A percentile compares a stretch with the other conserved stretches of the same genome.
phyloP scores from a whole-genome alignment of 2,329 filamentous ascomycete species.

The Neofusicoccum kwambonambiense region DNA sequence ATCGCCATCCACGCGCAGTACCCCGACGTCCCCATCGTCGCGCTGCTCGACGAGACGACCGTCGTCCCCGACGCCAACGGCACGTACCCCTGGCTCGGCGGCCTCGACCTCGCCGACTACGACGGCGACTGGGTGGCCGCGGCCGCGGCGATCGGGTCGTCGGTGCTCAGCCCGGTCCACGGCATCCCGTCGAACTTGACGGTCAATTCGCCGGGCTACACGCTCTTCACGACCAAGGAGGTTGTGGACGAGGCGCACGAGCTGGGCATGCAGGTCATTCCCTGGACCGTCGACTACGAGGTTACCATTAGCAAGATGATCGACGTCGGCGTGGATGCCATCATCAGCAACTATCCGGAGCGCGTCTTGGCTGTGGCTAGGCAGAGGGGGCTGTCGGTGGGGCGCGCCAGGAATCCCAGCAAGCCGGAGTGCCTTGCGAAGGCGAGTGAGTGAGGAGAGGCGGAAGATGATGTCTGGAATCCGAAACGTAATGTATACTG shows the following conservation, averaged over 20 bases:
- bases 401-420: not conserved
- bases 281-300: slow-evolving; percentile 29
- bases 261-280: slow-evolving; percentile 24
- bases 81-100: slow-evolving; percentile 26
- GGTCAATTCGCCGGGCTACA: slow-evolving; percentile 24
- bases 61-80: slow-evolving; percentile 19
- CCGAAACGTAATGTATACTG: not conserved
- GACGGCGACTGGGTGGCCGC: slow-evolving; percentile 25
- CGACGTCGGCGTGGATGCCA: slow-evolving; percentile 18
- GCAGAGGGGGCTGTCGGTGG: slow-evolving; percentile 5
- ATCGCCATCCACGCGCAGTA: slow-evolving; percentile 24
- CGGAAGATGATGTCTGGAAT: not conserved
- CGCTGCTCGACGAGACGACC: slow-evolving; percentile 23
- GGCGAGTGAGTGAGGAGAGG: not conserved
- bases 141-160: slow-evolving; percentile 23
- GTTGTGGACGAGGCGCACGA: slow-evolving; percentile 25
- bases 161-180: slow-evolving; percentile 21
- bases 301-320: slow-evolving; percentile 25
- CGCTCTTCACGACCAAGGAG: slow-evolving; percentile 22
- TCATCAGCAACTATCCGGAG: slow-evolving; percentile 27
- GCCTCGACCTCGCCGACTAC: slow-evolving; percentile 25
- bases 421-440: slow-evolving; percentile 17
- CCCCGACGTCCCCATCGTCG: slow-evolving; percentile 22
- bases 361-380: slow-evolving; percentile 21
- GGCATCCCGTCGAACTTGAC: slow-evolving; percentile 19